Conservation (phyloP, 768 basidiomycete genomes). For the Austroboletus eburneus region DNA sequence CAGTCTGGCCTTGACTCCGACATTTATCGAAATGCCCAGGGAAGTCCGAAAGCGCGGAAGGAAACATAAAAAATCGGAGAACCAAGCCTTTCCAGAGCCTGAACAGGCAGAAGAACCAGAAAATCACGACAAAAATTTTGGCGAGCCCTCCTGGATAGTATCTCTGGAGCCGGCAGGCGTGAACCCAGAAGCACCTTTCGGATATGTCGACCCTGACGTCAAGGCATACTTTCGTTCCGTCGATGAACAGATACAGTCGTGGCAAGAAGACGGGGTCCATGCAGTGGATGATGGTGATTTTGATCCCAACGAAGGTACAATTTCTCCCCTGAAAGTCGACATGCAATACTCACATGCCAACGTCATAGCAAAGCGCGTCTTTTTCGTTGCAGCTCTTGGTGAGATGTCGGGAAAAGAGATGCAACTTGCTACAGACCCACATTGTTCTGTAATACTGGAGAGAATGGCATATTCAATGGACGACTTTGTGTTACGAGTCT, state of each 20-base stretch:
- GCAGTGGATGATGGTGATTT: slow-evolving; percentile 44
- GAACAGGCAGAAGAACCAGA: slow-evolving; percentile 2
- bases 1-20: too few relatives aligned
- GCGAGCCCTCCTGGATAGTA: slow-evolving; percentile 71
- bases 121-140: slow-evolving; percentile 14
- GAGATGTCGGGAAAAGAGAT: slow-evolving; percentile 89
- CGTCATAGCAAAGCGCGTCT: slow-evolving; percentile 60
- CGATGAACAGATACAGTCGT: slow-evolving; percentile 81
- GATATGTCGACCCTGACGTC: slow-evolving; percentile 82
- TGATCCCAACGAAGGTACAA: slow-evolving; percentile 70
- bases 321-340: neutral
- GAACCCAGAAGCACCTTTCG: slow-evolving; percentile 77
- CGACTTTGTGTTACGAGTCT: slow-evolving; percentile 90
- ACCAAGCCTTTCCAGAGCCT: slow-evolving; percentile 11
- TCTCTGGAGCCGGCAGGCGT: slow-evolving; percentile 37
- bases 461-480: slow-evolving; percentile 92
- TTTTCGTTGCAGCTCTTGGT: slow-evolving; percentile 76
- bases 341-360: neutral
- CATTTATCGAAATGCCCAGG: slow-evolving; percentile 50
- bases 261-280: slow-evolving; percentile 54
- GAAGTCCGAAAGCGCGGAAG: slow-evolving; percentile 76
- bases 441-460: slow-evolving; percentile 88
- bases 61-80: slow-evolving; percentile 56
- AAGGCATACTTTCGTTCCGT: slow-evolving; percentile 93
- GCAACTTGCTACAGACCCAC: slow-evolving; percentile 87